phyloP scores from a whole-genome alignment of 176 grass and related monocot genomes.

The Lolium rigidum region DNA sequence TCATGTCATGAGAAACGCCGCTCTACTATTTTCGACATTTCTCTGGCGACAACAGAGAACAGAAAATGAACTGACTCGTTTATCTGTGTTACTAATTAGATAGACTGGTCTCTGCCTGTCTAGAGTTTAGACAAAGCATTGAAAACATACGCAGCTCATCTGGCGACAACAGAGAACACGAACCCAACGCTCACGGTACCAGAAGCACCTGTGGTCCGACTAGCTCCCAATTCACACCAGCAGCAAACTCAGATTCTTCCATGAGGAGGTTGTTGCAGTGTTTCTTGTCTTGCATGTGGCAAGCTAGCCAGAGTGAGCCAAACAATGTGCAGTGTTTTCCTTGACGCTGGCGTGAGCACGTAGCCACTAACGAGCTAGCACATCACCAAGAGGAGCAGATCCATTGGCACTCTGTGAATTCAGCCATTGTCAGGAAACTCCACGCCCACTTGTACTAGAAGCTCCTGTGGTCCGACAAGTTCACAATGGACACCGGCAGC shows the following conservation, averaged over 20 bases:
- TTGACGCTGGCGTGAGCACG: background rate
- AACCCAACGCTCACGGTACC: background rate
- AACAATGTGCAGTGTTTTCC: background rate
- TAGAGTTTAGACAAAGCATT: background rate
- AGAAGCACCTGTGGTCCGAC: background rate
- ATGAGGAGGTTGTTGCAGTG: background rate
- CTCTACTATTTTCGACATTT: background rate
- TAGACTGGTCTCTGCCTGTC: too few relatives aligned
- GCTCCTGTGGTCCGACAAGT: too few relatives aligned
- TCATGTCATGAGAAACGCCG: too few relatives aligned
- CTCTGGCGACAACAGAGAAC: too few relatives aligned
- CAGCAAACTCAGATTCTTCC: background rate
- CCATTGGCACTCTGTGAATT: background rate
- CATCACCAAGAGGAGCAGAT: constrained; percentile 8
- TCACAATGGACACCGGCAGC: too few relatives aligned
- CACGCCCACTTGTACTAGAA: too few relatives aligned
- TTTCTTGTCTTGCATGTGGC: background rate
- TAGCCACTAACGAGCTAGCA: background rate
- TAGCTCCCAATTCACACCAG: background rate
- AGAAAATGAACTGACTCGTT: too few relatives aligned
- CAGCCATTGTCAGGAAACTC: too few relatives aligned
- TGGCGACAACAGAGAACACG: background rate
- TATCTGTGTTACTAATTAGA: too few relatives aligned
- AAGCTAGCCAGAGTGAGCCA: background rate
- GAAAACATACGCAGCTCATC: background rate